Conservation (phyloP, 352 stramenopile genomes). For the Plasmopara viticola region DNA sequence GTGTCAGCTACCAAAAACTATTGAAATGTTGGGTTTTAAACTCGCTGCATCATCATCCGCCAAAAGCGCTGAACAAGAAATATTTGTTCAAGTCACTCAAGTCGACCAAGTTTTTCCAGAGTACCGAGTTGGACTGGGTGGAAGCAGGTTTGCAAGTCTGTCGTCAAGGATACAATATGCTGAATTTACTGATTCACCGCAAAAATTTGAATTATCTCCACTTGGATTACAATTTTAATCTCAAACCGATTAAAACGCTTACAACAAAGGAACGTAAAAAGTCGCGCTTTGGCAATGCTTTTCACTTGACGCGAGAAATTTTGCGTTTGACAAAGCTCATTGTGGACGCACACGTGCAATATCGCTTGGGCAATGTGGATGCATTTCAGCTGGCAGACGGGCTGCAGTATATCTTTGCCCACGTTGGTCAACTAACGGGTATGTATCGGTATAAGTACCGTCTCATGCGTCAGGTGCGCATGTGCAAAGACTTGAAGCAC, state of each 20-base stretch:
- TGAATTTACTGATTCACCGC: slow-evolving; percentile 99
- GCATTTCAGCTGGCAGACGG: slow-evolving; percentile 99
- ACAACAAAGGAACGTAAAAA: slow-evolving; percentile 99
- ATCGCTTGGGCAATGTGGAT: slow-evolving; percentile 98
- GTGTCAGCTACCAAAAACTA: slow-evolving; percentile 99
- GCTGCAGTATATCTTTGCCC: slow-evolving; percentile 99
- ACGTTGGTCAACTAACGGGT: slow-evolving; percentile 98
- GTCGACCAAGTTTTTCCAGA: slow-evolving; percentile 99
- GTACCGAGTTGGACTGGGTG: slow-evolving; percentile 98
- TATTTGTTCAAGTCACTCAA: slow-evolving; percentile 98
- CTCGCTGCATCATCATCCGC: slow-evolving; percentile 91
- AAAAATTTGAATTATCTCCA: slow-evolving; percentile 99
- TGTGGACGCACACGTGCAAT: slow-evolving; percentile 99
- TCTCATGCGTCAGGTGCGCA: slow-evolving; percentile 95
- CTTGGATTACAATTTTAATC: slow-evolving; percentile 99
- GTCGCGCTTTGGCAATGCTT: slow-evolving; percentile 94
- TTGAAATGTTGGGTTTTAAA: slow-evolving; percentile 99
- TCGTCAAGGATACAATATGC: slow-evolving; percentile 99
- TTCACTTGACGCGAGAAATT: slow-evolving; percentile 97
- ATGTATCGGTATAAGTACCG: slow-evolving; percentile 99
- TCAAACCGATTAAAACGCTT: slow-evolving; percentile 99
- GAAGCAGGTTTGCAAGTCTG: slow-evolving; percentile 97
- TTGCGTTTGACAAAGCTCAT: slow-evolving; percentile 98
- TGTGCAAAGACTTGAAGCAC: slow-evolving; percentile 99
- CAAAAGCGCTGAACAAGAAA: slow-evolving; percentile 96